Evolutionary conservation across 2,329 filamentous ascomycete species (phyloP), one percentile per base, ranked within the genome.

Genomic region (Juglanconis oblonga): DNA sequence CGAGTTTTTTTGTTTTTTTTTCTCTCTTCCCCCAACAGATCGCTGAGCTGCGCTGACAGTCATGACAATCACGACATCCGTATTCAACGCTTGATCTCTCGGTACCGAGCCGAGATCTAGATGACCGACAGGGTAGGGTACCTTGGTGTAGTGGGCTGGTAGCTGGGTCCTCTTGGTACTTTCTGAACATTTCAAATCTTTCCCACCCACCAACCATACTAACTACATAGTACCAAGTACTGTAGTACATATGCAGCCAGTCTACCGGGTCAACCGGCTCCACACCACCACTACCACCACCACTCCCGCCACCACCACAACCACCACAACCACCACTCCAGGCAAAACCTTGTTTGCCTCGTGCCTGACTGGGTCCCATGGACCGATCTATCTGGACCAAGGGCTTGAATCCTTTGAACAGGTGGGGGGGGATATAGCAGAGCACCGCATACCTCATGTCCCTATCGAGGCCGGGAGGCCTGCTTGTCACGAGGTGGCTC

Each of bases 21-120:
- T 24, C n/a, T n/a, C n/a, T n/a, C n/a, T 32, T 24, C 24, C 24
- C 47, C 24, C 10, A 8, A 6, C 14, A 33, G 9, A 17, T 6
- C 17, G 29, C 5, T 49, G 29, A 14, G 17, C 14, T 38, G 50
- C 24, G 33, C n/a, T 38, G 50, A 36, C 24, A 1, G 50, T 40
- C 35, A 36, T 52, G 50, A 52, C 24, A 2, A 10, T 29, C n/a
- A 36, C 14, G 6, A 35, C n/a, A 52, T 24, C 8, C 6, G n/a
- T 38, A 8, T 36, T 29, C 24, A 48, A 48, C 17, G 29, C 17
- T 29, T 10, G 17, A 4, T 10, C 36, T 47, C 38, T 61, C 59
- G 59, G 59, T 49, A 53, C 59, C 59, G 59, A 58, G 54, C 55
- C 50, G 52, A 51, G 48, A 40, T 44, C 24, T 42, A 54, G 50